These are phyloP conservation scores for Eucalyptus curtisii DNA, from an alignment of 345 rosid genomes.

Conservation along the genomic window DNA sequence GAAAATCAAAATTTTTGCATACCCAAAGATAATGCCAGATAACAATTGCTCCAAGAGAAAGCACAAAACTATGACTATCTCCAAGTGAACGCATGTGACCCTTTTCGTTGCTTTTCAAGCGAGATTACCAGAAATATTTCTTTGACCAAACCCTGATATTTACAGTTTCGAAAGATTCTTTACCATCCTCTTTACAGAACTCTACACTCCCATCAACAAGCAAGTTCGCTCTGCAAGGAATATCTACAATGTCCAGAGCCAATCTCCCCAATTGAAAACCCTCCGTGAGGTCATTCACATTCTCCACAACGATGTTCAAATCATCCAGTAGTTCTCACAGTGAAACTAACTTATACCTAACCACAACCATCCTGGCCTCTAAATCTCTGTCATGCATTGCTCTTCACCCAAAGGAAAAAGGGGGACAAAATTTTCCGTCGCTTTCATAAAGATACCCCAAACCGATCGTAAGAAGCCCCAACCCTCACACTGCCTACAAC, in stretches of 20 bases:
- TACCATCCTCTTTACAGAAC: not conserved
- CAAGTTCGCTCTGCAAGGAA: not conserved
- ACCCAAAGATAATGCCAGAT: not conserved
- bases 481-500: not conserved
- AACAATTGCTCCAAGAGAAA: not conserved
- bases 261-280: not conserved
- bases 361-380: not conserved
- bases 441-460: not conserved
- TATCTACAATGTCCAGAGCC: not conserved
- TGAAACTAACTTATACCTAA: not conserved
- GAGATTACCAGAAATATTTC: not conserved
- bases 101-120: not conserved
- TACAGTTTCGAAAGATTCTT: not conserved
- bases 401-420: not conserved
- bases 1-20: not conserved
- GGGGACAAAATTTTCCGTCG: not conserved
- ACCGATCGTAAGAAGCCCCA: not conserved
- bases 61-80: not conserved
- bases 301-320: not conserved
- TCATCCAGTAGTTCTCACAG: not conserved
- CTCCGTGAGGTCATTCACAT: not conserved
- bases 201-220: not conserved
- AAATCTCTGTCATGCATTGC: not conserved
- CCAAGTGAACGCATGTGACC: not conserved
- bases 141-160: not conserved